Conservation (phyloP, 108 stramenopile genomes). For the Conticribra weissflogii region DNA sequence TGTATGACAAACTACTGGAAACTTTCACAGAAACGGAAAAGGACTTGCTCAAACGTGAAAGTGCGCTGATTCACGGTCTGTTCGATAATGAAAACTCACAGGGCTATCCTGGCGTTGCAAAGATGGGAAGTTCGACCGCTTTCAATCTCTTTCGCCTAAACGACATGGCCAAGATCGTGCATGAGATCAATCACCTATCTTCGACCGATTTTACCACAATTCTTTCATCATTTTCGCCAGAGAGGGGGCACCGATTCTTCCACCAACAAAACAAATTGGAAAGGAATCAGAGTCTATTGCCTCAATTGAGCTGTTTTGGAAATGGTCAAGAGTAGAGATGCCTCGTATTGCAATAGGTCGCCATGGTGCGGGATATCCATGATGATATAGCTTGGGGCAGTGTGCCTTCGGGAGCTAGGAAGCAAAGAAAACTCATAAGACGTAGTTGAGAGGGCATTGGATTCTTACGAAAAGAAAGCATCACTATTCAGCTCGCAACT, state of each 20-base stretch:
- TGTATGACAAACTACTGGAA: conserved; percentile 18
- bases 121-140: no score
- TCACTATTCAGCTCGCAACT: background rate
- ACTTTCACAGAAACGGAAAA: conserved; percentile 20
- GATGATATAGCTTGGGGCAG: conserved; percentile 33
- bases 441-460: conserved; percentile 16
- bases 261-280: conserved; percentile 40
- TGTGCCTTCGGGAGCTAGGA: conserved; percentile 28
- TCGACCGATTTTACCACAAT: conserved; percentile 44
- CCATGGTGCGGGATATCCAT: conserved; percentile 12
- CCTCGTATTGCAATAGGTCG: background rate
- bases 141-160: conserved; percentile 23
- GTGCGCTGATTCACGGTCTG: background rate
- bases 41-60: conserved; percentile 8
- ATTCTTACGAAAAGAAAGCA: conserved; percentile 18
- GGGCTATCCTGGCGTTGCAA: no score
- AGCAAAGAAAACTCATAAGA: conserved; percentile 5
- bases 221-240: conserved; percentile 31
- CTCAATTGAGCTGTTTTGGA: conserved; percentile 60
- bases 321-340: conserved; percentile 23
- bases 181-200: conserved; percentile 44
- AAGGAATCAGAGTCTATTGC: conserved; percentile 47
- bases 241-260: conserved; percentile 6
- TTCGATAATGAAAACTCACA: background rate
- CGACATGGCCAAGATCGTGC: conserved; percentile 47